Conservation (phyloP, 2,329 filamentous ascomycete genomes). For the Botrytis elliptica region DNA sequence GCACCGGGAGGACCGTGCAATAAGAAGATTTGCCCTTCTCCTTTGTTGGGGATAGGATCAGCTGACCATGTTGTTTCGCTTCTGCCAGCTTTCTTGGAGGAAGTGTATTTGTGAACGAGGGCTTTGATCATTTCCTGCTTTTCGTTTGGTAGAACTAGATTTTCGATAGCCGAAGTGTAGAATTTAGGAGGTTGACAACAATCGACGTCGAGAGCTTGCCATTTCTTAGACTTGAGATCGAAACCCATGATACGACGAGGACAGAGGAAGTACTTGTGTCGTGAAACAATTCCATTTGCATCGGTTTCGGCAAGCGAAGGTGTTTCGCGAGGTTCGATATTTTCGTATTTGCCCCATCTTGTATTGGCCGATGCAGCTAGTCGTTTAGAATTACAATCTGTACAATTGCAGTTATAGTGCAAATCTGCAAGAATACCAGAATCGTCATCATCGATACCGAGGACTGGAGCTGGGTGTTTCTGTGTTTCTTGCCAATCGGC, state of each 20-base stretch:
- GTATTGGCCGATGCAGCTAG: conserved; percentile 27
- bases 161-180: conserved; percentile 28
- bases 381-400: conserved; percentile 26
- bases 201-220: conserved; percentile 30
- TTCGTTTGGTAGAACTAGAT: conserved; percentile 28
- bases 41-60: conserved; percentile 30
- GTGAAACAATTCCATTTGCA: conserved; percentile 15
- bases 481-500: conserved; percentile 29
- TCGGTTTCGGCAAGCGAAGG: conserved; percentile 20
- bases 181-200: conserved; percentile 29
- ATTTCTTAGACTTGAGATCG: conserved; percentile 32
- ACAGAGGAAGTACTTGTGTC: conserved; percentile 30
- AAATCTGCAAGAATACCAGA: conserved; percentile 28
- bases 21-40: conserved; percentile 32
- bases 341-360: conserved; percentile 30
- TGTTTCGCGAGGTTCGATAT: conserved; percentile 28
- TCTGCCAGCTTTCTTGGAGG: conserved; percentile 13
- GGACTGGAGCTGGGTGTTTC: conserved; percentile 26
- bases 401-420: conserved; percentile 29
- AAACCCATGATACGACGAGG: conserved; percentile 31
- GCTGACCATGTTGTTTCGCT: conserved; percentile 25
- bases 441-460: conserved; percentile 29
- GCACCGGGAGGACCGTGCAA: conserved; percentile 30
- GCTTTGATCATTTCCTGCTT: conserved; percentile 31
- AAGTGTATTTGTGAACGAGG: conserved; percentile 29